Percentiles rank a stretch among this genome's conserved stretches.
Conservation (phyloP, 1,284 basidiomycete genomes). For the Cerrena zonata region DNA sequence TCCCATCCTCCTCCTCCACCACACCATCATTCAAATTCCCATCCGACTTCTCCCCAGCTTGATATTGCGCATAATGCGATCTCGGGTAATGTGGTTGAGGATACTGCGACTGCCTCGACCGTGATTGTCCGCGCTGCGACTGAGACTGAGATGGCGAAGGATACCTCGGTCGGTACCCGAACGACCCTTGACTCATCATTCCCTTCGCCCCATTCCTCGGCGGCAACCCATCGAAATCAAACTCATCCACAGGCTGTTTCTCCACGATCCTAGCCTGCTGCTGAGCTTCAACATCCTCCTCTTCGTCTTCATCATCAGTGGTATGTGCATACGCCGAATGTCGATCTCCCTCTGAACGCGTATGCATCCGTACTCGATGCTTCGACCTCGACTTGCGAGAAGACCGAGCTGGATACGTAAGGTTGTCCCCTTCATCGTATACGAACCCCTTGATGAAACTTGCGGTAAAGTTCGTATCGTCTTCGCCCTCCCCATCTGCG, state of each 20-base stretch:
- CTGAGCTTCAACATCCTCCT: constrained; percentile 19
- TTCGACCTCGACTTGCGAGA: neutral
- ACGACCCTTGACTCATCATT: neutral
- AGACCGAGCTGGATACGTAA: neutral
- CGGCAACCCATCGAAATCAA: constrained; percentile 57
- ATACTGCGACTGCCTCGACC: neutral
- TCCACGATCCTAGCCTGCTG: constrained; percentile 14
- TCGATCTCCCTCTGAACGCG: neutral
- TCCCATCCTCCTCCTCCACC: constrained; percentile 12
- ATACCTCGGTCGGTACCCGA: neutral
- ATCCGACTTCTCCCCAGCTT: neutral
- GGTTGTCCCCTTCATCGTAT: constrained; percentile 27
- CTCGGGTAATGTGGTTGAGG: neutral
- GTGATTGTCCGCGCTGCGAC: neutral
- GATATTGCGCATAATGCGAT: neutral
- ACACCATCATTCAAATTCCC: neutral
- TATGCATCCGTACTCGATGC: neutral
- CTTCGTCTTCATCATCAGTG: neutral
- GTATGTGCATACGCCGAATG: neutral
- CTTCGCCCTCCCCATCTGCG: constrained; percentile 9
- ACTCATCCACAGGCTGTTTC: constrained; percentile 40
- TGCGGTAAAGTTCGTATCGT: constrained; percentile 36
- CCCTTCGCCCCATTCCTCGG: constrained; percentile 6
- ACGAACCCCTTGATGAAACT: constrained; percentile 53
- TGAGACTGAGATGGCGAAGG: neutral